Evolutionary conservation across 768 basidiomycete genomes (phyloP), one percentile per base, ranked within the genome.

Genomic region (Xerocomellus chrysenteron): DNA sequence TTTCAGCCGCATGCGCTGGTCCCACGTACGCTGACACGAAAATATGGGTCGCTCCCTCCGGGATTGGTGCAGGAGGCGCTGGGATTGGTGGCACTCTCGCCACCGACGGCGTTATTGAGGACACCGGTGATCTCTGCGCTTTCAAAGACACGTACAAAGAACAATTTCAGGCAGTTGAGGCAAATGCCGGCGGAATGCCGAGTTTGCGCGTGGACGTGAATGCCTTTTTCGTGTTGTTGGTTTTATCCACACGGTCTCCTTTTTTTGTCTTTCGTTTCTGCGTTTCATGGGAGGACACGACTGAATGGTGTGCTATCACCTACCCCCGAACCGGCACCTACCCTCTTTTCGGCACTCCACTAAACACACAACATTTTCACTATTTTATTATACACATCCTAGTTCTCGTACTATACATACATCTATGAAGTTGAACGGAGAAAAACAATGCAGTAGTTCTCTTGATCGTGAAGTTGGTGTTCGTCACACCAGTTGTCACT

Each of bases 121-220:
- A 87, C 86, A 0, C 87, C 88, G 0, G 85, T 84, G 0, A 82
- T 85, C 24, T 88, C 87, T 0, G 88, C 88, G 17, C 77, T 94
- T 28, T 92, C 92, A 12, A 94, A 92, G 74, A 92, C 81, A 57
- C 94, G 93, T 61, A 70, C 68, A 21, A 87, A 82, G 67, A 92
- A 94, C 62, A 91, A 93, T 69, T 94, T 94, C 63, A 79, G 92
- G 52, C 82, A 88, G 66, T 75, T 91, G 60, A 76, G 91, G 48
- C 85, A 86, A 69, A 74, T 76, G 41, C 80, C 88, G 33, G 80
- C 83, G 11, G 92, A 64, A 76, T 93, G 44, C 92, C 92, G 10
- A 93, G 92, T 71, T 86, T 85, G 77, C 92, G 94, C 72, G 91
- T 86, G 52, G 85, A 86, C 67, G 84, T 86, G 73, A 70, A 84